These are phyloP conservation scores for Kazachstania kunashirensis DNA, from an alignment of 805 yeast species.

Conservation along the genomic window DNA sequence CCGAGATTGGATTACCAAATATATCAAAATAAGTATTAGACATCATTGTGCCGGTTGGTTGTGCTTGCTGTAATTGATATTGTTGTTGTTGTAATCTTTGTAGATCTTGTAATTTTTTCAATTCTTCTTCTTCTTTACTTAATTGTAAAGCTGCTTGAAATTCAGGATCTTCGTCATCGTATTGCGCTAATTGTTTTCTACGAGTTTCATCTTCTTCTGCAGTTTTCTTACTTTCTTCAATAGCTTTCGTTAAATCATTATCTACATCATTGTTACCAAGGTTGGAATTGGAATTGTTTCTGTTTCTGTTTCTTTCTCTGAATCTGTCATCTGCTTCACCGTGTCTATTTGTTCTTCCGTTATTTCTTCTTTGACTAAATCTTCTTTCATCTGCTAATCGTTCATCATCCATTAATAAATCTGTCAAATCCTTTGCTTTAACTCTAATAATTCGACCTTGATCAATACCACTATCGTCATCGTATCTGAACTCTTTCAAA, in stretches of 20 bases:
- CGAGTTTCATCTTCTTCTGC: constrained; percentile 75
- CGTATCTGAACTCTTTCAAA: constrained; percentile 76
- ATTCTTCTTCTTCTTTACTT: constrained; percentile 27
- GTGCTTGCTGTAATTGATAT: constrained; percentile 12
- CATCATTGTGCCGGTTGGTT: not conserved
- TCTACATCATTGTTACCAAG: constrained; percentile 36
- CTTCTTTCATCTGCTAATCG: constrained; percentile 63
- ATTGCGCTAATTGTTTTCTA: constrained; percentile 28
- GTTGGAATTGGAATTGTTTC: not conserved
- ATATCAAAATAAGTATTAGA: constrained; percentile 18
- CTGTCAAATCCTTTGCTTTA: constrained; percentile 80
- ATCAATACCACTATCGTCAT: constrained; percentile 69
- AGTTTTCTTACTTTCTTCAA: constrained; percentile 69
- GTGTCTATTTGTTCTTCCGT: not conserved
- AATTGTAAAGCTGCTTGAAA: constrained; percentile 24
- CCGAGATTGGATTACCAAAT: constrained; percentile 23
- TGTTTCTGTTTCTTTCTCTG: not conserved
- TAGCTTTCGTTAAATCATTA: constrained; percentile 67
- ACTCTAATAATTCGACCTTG: constrained; percentile 84
- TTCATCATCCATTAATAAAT: constrained; percentile 73
- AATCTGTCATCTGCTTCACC: not conserved
- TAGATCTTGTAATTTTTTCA: constrained; percentile 23
- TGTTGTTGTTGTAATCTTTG: constrained; percentile 20
- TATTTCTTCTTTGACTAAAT: constrained; percentile 21
- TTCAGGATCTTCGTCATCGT: constrained; percentile 22